These are phyloP conservation scores for Trypanosoma vivax DNA, from an alignment of 208 protist genomes.

Conservation along the genomic window DNA sequence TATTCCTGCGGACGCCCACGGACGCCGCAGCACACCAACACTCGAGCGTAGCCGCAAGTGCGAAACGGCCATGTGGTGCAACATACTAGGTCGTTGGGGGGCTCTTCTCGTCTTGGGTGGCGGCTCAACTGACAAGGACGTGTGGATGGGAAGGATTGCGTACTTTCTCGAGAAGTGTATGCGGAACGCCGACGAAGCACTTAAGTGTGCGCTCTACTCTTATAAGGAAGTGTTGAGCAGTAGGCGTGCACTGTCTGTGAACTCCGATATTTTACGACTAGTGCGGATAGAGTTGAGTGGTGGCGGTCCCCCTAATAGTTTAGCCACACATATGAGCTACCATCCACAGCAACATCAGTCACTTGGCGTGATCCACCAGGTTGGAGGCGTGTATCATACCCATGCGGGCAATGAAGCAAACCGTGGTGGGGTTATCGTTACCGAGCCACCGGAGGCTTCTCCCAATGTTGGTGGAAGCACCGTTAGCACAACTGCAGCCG, in stretches of 20 bases:
- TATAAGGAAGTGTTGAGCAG: background rate
- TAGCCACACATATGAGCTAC: background rate
- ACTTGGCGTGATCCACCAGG: background rate
- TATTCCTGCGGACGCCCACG: background rate
- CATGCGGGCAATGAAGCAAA: slow-evolving; percentile 5
- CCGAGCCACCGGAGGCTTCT: slow-evolving; percentile 1
- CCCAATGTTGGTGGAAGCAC: background rate
- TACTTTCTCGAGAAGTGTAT: slow-evolving; percentile 26
- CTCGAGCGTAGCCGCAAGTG: slow-evolving; percentile 8
- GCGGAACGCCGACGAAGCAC: slow-evolving; percentile 3
- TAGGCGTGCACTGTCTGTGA: background rate
- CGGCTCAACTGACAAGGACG: slow-evolving; percentile 41
- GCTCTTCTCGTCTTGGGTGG: slow-evolving; percentile 62
- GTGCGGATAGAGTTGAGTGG: slow-evolving; percentile 10
- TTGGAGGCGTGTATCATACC: slow-evolving; percentile 6
- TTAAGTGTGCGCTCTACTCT: background rate
- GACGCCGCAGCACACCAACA: background rate
- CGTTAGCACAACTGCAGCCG: background rate
- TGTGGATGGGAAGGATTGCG: slow-evolving; percentile 59
- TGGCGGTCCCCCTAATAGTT: slow-evolving; percentile 12
- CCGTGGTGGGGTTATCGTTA: slow-evolving; percentile 4
- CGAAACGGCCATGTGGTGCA: slow-evolving; percentile 62
- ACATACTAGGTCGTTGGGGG: slow-evolving; percentile 44
- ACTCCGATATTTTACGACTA: slow-evolving; percentile 8
- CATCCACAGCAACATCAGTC: slow-evolving; percentile 16